Evolutionary conservation across 2,329 filamentous ascomycete species (phyloP), one percentile per base, ranked within the genome.

Genomic region (Ambrosiella xylebori): DNA sequence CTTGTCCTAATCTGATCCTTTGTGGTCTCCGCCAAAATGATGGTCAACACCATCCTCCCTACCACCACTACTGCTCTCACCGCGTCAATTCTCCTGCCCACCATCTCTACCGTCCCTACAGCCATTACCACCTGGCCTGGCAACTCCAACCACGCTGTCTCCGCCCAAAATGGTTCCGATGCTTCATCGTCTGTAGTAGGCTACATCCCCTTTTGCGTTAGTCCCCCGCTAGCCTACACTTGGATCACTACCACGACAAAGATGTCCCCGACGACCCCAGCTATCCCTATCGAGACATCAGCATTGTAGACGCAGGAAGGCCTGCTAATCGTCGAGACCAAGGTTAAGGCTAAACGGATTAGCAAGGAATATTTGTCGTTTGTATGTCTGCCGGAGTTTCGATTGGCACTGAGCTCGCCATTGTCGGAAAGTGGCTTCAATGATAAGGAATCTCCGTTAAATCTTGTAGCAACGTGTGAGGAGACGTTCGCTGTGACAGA

Each of bases 351-450:
- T 11, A 51, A 36, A 19, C 15, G 8, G 17, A 17, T 9, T 39
- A 11, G 17, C 5, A 7, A 9, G 40, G 27, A 27, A 27, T 39
- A 27, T 39, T 52, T 17, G 54, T 17, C n/a, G 27, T 8, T 51
- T 36, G 37, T 57, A 11, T 59, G 58, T 41, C 54, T 47, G 17
- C 58, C 58, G 2, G 54, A 59, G 58, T 40, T 59, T 3, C 39
- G 45, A n/a, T 11, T 59, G 12, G 49, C 54, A 12, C 2, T 53
- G 7, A 49, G 39, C 12, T 59, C 58, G 12, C 35, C 8, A 7
- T 39, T 53, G 8, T 47, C 58, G 3, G 58, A 59, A 45, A 17
- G 15, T 27, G 54, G 45, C 4, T 56, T 59, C 15, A 59, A 59
- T 36, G 36, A 55, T 35, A 39, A 27, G 15, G 36, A 38, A 12